Percentiles rank a stretch among this genome's conserved stretches.
Evolutionary conservation across 2,329 filamentous ascomycete genomes (phyloP).

Genomic region (Botryotinia narcissicola): DNA sequence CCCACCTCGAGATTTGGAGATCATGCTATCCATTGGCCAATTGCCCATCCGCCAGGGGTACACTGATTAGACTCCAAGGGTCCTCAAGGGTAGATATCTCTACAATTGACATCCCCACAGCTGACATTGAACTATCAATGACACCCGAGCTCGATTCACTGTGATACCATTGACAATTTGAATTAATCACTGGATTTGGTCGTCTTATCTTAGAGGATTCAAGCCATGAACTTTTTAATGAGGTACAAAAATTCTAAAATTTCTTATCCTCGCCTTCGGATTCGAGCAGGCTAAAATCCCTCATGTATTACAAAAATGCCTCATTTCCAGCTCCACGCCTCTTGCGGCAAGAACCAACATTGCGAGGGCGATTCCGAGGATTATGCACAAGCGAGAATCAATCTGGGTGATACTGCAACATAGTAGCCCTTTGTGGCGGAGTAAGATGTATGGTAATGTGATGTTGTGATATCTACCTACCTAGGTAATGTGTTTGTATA

Average conservation of each 20-base stretch:
- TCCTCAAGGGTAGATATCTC: not conserved
- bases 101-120: conserved; percentile 4
- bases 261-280: conserved; percentile 21
- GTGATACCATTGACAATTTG: not conserved
- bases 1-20: not conserved
- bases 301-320: conserved; percentile 16
- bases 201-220: not conserved
- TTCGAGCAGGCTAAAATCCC: conserved; percentile 37
- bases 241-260: not conserved
- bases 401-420: not conserved
- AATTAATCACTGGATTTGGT: conserved; percentile 7
- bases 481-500: not conserved
- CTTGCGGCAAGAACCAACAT: conserved; percentile 1
- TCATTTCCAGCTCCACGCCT: conserved; percentile 14
- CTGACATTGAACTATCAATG: not conserved
- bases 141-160: not conserved
- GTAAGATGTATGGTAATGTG: not conserved
- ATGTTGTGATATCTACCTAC: not conserved
- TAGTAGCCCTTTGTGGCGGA: not conserved
- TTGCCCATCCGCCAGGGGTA: not conserved
- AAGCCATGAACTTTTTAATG: not conserved
- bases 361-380: not conserved
- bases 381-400: not conserved
- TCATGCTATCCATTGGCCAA: not conserved
- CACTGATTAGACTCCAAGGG: not conserved